phyloP scores from a whole-genome alignment of 805 yeast genomes.

The Candida incommunis region DNA sequence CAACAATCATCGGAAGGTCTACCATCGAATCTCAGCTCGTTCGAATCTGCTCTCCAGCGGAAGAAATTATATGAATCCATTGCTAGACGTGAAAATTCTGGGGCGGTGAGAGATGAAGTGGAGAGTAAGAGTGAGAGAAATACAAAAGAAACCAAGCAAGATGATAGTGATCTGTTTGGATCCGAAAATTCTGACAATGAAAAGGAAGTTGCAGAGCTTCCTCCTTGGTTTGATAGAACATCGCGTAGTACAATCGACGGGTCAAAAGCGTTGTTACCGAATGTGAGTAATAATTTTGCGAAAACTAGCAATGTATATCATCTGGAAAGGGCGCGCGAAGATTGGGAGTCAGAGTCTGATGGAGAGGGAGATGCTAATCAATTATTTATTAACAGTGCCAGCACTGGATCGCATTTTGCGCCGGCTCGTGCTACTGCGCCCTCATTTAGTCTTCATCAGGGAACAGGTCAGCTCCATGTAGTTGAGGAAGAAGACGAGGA shows the following conservation, averaged over 20 bases:
- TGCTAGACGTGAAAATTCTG: slow-evolving; percentile 4
- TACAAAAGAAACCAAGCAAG: slow-evolving; percentile 11
- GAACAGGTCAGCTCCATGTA: no score
- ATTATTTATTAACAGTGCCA: no score
- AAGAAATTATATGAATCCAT: slow-evolving; percentile 10
- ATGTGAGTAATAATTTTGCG: no score
- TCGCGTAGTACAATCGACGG: no score
- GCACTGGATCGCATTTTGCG: no score
- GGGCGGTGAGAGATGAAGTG: background rate
- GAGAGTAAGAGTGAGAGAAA: slow-evolving; percentile 9
- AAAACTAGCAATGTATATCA: no score
- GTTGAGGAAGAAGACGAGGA: no score
- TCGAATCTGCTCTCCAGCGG: slow-evolving; percentile 15
- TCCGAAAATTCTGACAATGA: slow-evolving; percentile 9
- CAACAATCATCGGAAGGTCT: background rate
- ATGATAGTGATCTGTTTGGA: slow-evolving; percentile 5
- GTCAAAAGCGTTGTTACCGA: no score
- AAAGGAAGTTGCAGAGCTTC: slow-evolving; percentile 2
- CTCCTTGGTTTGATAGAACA: slow-evolving; percentile 8
- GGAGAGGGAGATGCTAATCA: no score
- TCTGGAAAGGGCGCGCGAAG: background rate
- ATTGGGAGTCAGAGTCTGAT: background rate
- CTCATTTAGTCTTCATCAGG: no score
- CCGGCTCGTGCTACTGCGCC: no score
- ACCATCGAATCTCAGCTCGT: slow-evolving; percentile 10